Evolutionary conservation across 306 rosid genomes (phyloP).

Genomic region (Prunus fruticosa): DNA sequence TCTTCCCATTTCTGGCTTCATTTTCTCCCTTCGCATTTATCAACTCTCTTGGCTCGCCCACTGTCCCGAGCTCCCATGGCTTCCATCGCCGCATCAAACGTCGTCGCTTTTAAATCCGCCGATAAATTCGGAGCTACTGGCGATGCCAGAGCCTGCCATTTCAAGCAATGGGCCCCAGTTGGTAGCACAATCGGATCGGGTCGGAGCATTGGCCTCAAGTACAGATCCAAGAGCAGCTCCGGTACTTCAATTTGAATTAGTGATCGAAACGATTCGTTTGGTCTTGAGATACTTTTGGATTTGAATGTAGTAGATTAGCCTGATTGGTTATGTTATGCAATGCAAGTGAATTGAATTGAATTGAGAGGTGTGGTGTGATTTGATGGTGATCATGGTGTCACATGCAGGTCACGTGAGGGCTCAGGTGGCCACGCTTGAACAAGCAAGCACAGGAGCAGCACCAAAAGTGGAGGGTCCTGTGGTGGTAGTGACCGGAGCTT

Average conservation of each 20-base stretch:
- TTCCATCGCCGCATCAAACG: slow-evolving; percentile 57
- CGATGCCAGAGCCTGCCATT: slow-evolving; percentile 28
- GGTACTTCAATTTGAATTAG: slow-evolving; percentile 32
- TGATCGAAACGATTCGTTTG: neutral
- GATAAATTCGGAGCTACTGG: slow-evolving; percentile 25
- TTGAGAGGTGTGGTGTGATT: neutral
- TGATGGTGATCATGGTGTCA: neutral
- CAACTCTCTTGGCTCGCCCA: slow-evolving; percentile 20
- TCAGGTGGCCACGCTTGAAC: slow-evolving; percentile 68
- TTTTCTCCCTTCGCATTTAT: slow-evolving; percentile 6
- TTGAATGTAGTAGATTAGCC: neutral
- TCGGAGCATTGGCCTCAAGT: slow-evolving; percentile 33
- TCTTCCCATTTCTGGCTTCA: slow-evolving; percentile 31
- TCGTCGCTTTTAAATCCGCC: slow-evolving; percentile 42
- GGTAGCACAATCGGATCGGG: slow-evolving; percentile 9
- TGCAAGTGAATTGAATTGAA: neutral
- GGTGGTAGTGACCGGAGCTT: slow-evolving; percentile 89
- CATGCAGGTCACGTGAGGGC: slow-evolving; percentile 64
- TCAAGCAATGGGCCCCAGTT: slow-evolving; percentile 54
- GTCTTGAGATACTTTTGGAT: neutral
- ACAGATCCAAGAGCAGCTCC: slow-evolving; percentile 44
- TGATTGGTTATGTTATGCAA: neutral
- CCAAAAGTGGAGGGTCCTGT: slow-evolving; percentile 76
- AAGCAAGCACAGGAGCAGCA: slow-evolving; percentile 46
- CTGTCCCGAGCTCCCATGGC: slow-evolving; percentile 56